Base-by-base conservation (phyloP, 768 basidiomycete genomes). In the Phlegmacium glaucopus region DNA sequence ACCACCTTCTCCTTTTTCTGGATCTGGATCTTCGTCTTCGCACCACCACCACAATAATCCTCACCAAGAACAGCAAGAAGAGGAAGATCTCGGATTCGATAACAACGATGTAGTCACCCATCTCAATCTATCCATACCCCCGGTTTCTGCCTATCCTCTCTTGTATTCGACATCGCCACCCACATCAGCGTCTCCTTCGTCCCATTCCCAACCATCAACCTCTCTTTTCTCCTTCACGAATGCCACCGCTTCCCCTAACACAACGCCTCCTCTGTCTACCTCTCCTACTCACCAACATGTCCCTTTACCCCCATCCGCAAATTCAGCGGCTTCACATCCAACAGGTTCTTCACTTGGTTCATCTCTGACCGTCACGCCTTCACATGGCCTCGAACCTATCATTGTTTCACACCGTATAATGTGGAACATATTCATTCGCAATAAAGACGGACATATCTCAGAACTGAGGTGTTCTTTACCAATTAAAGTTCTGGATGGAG, bases 401-500 rank as follows among this genome's bases (percentile, higher is more conserved):
- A 68, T 70, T 15, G 74, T 93, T 16, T 74, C 74, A 2, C 91
- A 98, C 67, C 84, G 87, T 41, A 77, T 97, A 56, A 78, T 85
- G 32, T 90, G 89, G 89, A 78, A 64, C 12, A 86, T 91, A 51
- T 71, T 83, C 44, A 86, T 94, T 59, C 75, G 75, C 52, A 98
- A 97, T 61, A 74, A 76, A 6, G 95, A 97, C 61, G 94, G 94
- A 0, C 95, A 97, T 61, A 85, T 83, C 3, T 94, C 92, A 8
- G 93, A 97, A 64, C 75, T 98, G n/a, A 83, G 94, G 12, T 97
- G 95, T 65, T 93, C 93, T 1, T 75, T 97, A 5, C 95, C 95
- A 0, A 67, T 98, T 28, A 82, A 90, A 59, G 76, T 98, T 40
- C 83, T 97, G 17, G 85, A 94, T 54, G 62, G 77, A 49, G 72